These are phyloP conservation scores for Solanum hybrid DNA, from an alignment of 305 asterid species.

Conservation along the genomic window DNA sequence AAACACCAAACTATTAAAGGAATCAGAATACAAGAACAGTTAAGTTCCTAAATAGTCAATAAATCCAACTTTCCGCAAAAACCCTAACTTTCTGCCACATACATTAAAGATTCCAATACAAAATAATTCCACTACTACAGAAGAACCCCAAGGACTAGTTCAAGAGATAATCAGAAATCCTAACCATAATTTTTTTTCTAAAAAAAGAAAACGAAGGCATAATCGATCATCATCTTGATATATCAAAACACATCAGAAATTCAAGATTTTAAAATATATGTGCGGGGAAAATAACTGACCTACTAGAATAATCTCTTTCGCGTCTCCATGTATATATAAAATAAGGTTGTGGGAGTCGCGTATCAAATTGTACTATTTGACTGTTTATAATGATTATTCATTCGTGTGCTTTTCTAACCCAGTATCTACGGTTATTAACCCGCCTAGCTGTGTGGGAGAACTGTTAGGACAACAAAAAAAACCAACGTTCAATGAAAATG, in stretches of 20 bases:
- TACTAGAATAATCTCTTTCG: background rate
- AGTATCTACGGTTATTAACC: background rate
- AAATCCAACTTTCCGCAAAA: background rate
- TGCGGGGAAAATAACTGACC: background rate
- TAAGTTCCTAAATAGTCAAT: background rate
- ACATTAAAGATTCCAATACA: background rate
- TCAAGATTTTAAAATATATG: background rate
- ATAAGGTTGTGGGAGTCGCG: slow-evolving; percentile 3
- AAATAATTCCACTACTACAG: background rate
- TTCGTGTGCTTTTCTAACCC: slow-evolving; percentile 11
- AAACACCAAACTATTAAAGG: background rate
- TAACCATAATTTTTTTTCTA: background rate
- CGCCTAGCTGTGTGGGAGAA: background rate
- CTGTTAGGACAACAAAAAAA: too few relatives aligned
- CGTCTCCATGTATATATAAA: slow-evolving; percentile 14
- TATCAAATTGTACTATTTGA: slow-evolving; percentile 14
- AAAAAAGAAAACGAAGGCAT: background rate
- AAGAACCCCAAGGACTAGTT: background rate
- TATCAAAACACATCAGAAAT: background rate
- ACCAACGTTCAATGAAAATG: too few relatives aligned
- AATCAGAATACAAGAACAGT: background rate
- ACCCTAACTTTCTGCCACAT: background rate
- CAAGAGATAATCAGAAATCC: background rate
- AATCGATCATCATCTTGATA: background rate
- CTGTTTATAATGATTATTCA: slow-evolving; percentile 28